Evolutionary conservation across 768 basidiomycete species (phyloP), one percentile per base, ranked within the genome.

Genomic region (Russula dissimulans): DNA sequence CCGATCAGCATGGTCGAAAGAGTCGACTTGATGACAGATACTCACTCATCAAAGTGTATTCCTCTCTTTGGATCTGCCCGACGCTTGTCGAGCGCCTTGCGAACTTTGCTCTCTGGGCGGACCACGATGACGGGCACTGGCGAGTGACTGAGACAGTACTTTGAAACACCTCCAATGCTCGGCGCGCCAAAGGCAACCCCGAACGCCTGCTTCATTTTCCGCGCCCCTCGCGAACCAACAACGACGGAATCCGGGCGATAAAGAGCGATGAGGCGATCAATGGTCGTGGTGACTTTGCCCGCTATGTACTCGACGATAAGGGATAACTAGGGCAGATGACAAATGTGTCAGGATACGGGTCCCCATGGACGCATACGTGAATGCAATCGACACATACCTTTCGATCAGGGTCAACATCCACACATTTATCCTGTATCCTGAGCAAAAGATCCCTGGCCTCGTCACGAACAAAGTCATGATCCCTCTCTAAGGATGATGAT

Each of bases 91-190:
- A 88, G 75, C 0, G 84, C 83, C 71, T 95, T 95, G 64, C 83
- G 81, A 32, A 94, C 85, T 68, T 94, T 92, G 41, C 89, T 79
- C 67, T 92, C 90, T 2, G 93, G 91, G 3, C 92, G 81, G 44
- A 98, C 94, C 54, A 98, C 95, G 63, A 98, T 93, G 66, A 97
- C 90, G 2, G 95, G 95, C 0, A 99, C 92, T 1, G 95, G 93
- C 0, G 92, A 94, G 69, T 91, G 93, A 17, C 89, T 87, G 45
- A 97, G 81, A 63, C 89, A 91, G 69, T 91, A 84, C 70, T 78
- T 78, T 0, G 79, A 80, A 7, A 87, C 83, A 26, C 81, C 82
- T 12, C 86, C 87, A 66, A 88, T 80, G 12, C 76, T 82, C 48
- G 78, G 76, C 51, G 77, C 73, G 11, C 76, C 75, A 51, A 82